Evolutionary conservation across 306 rosid genomes (phyloP).

Genomic region (Macrotyloma uniflorum): DNA sequence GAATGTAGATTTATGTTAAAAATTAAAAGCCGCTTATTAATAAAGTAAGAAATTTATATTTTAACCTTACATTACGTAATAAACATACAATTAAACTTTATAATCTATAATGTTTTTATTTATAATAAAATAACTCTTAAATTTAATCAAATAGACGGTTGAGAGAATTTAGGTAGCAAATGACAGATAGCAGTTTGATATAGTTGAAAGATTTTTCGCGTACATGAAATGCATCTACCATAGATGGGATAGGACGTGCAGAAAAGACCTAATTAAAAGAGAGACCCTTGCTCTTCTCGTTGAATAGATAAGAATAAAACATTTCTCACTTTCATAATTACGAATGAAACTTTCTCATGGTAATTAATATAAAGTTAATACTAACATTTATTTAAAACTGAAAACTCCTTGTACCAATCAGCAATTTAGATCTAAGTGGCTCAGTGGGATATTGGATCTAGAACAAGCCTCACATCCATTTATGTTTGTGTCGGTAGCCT

Average conservation of each 20-base stretch:
- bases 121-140: background rate
- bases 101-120: background rate
- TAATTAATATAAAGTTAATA: background rate
- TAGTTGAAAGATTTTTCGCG: background rate
- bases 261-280: background rate
- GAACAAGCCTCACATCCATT: background rate
- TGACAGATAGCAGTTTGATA: background rate
- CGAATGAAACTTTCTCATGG: background rate
- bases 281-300: background rate
- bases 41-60: no score
- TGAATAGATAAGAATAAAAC: background rate
- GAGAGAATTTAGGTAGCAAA: background rate
- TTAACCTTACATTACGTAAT: background rate
- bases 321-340: background rate
- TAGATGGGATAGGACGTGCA: background rate
- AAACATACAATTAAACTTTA: no score
- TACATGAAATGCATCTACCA: background rate
- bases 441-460: conserved; percentile 26
- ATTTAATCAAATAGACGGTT: background rate
- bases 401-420: background rate
- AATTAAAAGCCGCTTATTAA: background rate
- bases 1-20: no score
- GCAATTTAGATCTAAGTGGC: background rate
- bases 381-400: background rate
- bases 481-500: conserved; percentile 1